Conservation (phyloP, 2,329 filamentous ascomycete species). For the Nothophoma quercina region DNA sequence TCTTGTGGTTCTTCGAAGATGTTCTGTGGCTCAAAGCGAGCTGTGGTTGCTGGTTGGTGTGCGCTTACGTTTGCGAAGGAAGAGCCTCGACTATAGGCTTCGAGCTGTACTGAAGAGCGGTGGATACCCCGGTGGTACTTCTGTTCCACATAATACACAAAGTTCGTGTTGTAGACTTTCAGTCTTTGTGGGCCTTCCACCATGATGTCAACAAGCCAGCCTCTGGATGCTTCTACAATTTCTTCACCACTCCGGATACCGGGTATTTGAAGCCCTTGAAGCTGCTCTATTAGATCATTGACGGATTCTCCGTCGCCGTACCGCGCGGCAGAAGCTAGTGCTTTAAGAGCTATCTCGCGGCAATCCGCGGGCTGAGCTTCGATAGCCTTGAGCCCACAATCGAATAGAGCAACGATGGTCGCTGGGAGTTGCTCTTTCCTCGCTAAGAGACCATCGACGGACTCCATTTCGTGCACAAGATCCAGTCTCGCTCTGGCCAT, state of each 20-base stretch:
- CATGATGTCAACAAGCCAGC: conserved; percentile 19
- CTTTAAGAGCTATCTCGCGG: conserved; percentile 22
- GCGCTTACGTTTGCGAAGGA: neutral
- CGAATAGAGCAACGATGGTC: conserved; percentile 29
- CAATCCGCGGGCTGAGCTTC: conserved; percentile 9
- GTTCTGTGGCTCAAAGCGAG: conserved; percentile 15
- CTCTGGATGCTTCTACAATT: conserved; percentile 23
- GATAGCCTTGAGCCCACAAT: conserved; percentile 21
- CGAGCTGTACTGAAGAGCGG: conserved; percentile 14
- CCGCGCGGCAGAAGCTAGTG: conserved; percentile 16
- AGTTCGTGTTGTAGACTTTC: conserved; percentile 14
- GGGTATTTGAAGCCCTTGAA: conserved; percentile 6
- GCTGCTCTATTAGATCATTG: neutral
- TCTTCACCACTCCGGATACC: conserved; percentile 25
- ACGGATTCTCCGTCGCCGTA: conserved; percentile 15
- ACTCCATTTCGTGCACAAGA: conserved; percentile 21
- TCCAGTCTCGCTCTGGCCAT: conserved; percentile 29
- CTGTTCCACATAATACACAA: conserved; percentile 22
- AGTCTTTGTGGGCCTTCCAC: conserved; percentile 12
- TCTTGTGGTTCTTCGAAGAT: conserved; percentile 10
- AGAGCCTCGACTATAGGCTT: neutral
- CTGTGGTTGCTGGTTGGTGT: neutral
- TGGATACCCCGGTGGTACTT: conserved; percentile 21
- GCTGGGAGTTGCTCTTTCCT: conserved; percentile 25
- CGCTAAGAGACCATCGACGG: conserved; percentile 15